Evolutionary conservation across 2,329 filamentous ascomycete genomes (phyloP), one percentile per base, ranked within the genome.

Genomic region (Colletotrichum caudatum): DNA sequence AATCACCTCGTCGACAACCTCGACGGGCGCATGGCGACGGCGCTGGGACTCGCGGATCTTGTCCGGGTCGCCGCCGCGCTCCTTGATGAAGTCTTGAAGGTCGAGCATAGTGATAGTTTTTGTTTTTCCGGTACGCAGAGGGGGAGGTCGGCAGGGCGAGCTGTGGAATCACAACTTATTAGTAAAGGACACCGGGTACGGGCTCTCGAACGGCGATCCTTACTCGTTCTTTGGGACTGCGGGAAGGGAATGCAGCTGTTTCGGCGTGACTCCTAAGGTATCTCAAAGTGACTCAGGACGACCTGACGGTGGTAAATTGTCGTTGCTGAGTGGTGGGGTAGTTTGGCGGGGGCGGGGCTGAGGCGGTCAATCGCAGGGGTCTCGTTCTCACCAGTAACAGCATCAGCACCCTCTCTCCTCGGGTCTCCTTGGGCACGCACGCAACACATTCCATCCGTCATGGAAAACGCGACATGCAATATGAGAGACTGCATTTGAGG

Each of bases 11-110:
- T 99, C 95, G 35, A 99, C 95, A 59, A 92, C 86, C 79, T 94
- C 93, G 78, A 94, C 93, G 18, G 91, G 88, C 60, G 94, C 95
- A 85, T 90, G 89, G 77, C 96, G 91, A 79, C 91, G 91, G 76
- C 92, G 90, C 84, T 99, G 96, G 75, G 93, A 96, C 82, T 98
- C 94, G 81, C 93, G 93, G 82, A 99, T 96, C 84, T 91, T 92
- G 80, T 97, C 92, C 20, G 94, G 94, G 84, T 98, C 90, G 77
- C 96, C 96, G 76, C 95, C 96, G 77, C 94, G 93, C 82, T 98
- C 94, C 80, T 89, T 83, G 78, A 95, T 92, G 80, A 95, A 94
- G 80, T 95, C 93, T 76, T 89, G 87, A 67, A 94, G 87, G 84
- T 95, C 93, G 76, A 94, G 87, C 92, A 94, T 94, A 60, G 26